phyloP scores from a whole-genome alignment of 1,284 basidiomycete species.

The Athelia psychrophila region DNA sequence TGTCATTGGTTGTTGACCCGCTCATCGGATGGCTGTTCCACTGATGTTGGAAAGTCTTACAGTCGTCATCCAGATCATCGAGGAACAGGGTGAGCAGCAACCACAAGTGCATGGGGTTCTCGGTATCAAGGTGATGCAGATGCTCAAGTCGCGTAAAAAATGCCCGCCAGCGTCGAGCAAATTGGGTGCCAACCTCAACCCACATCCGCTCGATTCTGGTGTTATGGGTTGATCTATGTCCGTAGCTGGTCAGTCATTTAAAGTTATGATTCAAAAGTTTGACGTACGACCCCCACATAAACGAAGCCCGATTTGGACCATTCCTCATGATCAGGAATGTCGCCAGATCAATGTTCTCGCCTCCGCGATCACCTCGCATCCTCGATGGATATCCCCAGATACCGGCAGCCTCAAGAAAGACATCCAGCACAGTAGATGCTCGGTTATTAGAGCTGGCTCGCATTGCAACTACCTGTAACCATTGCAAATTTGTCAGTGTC shows the following conservation, averaged over 20 bases:
- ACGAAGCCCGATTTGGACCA: constrained; percentile 23
- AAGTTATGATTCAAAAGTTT: background rate
- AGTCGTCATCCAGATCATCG: constrained; percentile 14
- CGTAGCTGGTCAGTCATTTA: constrained; percentile 1
- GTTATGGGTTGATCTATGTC: constrained; percentile 30
- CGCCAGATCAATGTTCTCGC: constrained; percentile 31
- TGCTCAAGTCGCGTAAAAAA: constrained; percentile 25
- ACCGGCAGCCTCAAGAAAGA: constrained; percentile 28
- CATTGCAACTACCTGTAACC: constrained; percentile 27
- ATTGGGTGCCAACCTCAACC: constrained; percentile 26
- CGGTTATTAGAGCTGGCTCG: constrained; percentile 34
- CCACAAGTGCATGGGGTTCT: constrained; percentile 23
- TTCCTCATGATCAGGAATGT: constrained; percentile 24
- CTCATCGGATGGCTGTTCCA: constrained; percentile 30
- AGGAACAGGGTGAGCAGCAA: constrained; percentile 26
- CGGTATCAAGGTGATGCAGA: constrained; percentile 15
- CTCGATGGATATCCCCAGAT: constrained; percentile 30
- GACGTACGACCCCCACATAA: constrained; percentile 33
- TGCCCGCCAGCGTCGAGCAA: constrained; percentile 21
- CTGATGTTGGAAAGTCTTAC: constrained; percentile 14
- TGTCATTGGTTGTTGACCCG: constrained; percentile 12
- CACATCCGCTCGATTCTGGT: constrained; percentile 40
- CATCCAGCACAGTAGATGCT: constrained; percentile 32
- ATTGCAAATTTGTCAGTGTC: too few relatives aligned
- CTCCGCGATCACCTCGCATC: constrained; percentile 35